A percentile compares a stretch with the other conserved stretches of the same genome.
These are phyloP conservation scores for Cadophora sp. DNA, from an alignment of 2,329 filamentous ascomycete genomes.

Conservation along the genomic window DNA sequence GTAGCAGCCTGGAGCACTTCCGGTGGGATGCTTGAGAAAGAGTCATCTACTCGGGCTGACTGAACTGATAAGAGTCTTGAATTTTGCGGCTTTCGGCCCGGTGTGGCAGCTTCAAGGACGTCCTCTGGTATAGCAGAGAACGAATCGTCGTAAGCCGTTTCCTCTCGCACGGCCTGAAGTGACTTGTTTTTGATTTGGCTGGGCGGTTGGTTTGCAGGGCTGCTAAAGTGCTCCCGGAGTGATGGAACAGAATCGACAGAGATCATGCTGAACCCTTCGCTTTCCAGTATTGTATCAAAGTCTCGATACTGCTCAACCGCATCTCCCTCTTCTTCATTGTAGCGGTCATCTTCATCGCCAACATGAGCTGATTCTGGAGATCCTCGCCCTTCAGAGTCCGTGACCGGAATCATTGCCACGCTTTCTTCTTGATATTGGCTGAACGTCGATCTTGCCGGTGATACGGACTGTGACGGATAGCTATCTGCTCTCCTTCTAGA, in stretches of 20 bases:
- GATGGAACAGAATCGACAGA: conserved; percentile 60
- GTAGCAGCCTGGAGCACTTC: conserved; percentile 37
- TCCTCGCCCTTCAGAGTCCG: conserved; percentile 2
- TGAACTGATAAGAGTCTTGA: conserved; percentile 31
- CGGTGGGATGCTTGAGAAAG: conserved; percentile 39
- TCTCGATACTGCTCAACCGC: conserved; percentile 48
- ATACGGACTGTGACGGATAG: conserved; percentile 30
- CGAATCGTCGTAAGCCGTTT: conserved; percentile 32
- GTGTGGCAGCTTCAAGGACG: conserved; percentile 36
- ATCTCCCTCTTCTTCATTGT: conserved; percentile 45
- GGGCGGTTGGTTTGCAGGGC: conserved; percentile 38
- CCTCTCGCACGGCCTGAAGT: conserved; percentile 23
- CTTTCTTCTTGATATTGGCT: conserved; percentile 22
- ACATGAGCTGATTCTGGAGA: conserved; percentile 12
- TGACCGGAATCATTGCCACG: not conserved
- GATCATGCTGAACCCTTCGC: conserved; percentile 64
- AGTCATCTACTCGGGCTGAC: conserved; percentile 30
- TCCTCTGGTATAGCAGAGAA: conserved; percentile 38
- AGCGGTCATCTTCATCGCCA: conserved; percentile 10
- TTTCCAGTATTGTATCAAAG: conserved; percentile 61
- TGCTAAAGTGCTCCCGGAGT: conserved; percentile 50
- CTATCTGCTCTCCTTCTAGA: conserved; percentile 16
- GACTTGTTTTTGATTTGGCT: conserved; percentile 27
- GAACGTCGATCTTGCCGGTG: conserved; percentile 23
- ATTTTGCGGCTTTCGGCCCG: conserved; percentile 26